Conservation (phyloP, 176 grass and related monocot genomes). For the Zea mays region Zm-B73-REFERENCE-NAM-5.0 NC_050100.1:185366501-185367000, state of each 20-base stretch:
- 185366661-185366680: slow-evolving; percentile 81
- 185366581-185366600: slow-evolving; percentile 18
- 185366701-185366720: slow-evolving; percentile 52
- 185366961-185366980: slow-evolving; percentile 27
- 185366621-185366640: slow-evolving; percentile 55
- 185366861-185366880: slow-evolving; percentile 67
- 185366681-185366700: slow-evolving; percentile 66
- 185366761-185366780: slow-evolving; percentile 64
- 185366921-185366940: slow-evolving; percentile 71
- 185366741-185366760: slow-evolving; percentile 72
- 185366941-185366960: slow-evolving; percentile 46
- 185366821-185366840: slow-evolving; percentile 43
- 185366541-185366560: slow-evolving; percentile 50
- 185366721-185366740: slow-evolving; percentile 46
- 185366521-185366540: slow-evolving; percentile 97
- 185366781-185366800: slow-evolving; percentile 77
- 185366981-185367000: slow-evolving; percentile 45
- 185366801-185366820: slow-evolving; percentile 83
- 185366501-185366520: slow-evolving; percentile 79
- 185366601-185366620: slow-evolving; percentile 12
- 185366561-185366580: neutral
- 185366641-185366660: slow-evolving; percentile 63
- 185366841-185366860: slow-evolving; percentile 55
- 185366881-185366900: slow-evolving; percentile 45
- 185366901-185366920: slow-evolving; percentile 53